Base-by-base conservation (phyloP, 2,329 filamentous ascomycete genomes). In the Teratosphaeriaceae sp. region DNA sequence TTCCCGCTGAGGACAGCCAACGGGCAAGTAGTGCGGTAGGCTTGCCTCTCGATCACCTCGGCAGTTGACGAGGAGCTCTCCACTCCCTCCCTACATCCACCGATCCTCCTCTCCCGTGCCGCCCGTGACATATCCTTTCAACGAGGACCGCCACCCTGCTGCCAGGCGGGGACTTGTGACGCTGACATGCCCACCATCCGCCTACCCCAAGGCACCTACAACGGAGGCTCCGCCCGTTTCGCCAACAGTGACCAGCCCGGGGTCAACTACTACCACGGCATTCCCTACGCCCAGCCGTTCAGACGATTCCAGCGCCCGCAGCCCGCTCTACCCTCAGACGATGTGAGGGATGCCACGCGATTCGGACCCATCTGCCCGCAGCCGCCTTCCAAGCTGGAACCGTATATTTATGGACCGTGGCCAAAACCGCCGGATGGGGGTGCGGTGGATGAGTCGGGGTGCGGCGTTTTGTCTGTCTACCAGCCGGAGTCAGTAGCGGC, bases 201-300 rank as follows among this genome's bases (percentile, higher is more conserved):
- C 4, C 24, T 39, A 3, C 11, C 37, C 7, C 37, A 39, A 19
- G 37, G 37, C 22, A 5, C 13, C 23, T 39, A 39, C 24, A 12
- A 18, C 13, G 37, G 37, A 22, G 24, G 24, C 24, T 19, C 24
- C 15, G 15, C 31, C 4, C 12, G n/a, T n/a, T 11, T 34, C 16
- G 16, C 27, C 5, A 12, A 24, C 11, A 24, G 15, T 11, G 13
- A 39, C 4, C 16, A 11, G n/a, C n/a, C n/a, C n/a, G n/a, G n/a
- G 9, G 24, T 39, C 23, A 39, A 39, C 24, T 39, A 29, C 37
- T 39, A 39, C 24, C 37, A 39, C 15, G 37, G 37, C 23, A 39
- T 39, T 3, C 37, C 37, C 9, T 39, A 39, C 24, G 20, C 20
- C 11, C 23, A 39, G 24, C 37, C 24, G 9, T 39, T 39, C 37